Base-by-base conservation (phyloP, 768 basidiomycete species). In the Butyriboletus loyo region DNA sequence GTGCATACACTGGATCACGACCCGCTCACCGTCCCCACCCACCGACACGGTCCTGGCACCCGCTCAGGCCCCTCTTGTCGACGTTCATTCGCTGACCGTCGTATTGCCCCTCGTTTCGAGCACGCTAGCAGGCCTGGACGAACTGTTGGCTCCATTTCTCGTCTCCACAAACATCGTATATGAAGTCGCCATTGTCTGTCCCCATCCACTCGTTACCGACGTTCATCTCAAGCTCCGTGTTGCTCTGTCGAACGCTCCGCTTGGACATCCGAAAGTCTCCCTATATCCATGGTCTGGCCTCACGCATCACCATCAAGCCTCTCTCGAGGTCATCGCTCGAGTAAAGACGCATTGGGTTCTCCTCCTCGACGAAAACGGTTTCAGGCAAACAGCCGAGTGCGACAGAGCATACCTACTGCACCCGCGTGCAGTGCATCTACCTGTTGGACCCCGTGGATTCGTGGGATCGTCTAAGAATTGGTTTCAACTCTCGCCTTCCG, bases 281-380 rank as follows among this genome's bases (percentile, higher is more conserved):
- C 50, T 83, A 7, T 59, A 66, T 30, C 63, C 72, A 11, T 73
- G 70, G 57, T 59, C 52, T 48, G 31, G 59, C 46, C 38, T 57
- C 56, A 30, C 30, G 59, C 25, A 63, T 61, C 52, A 61, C 43
- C 35, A 56, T 43, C 50, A 49, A 50, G 35, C 74, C 59, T 22
- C 59, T 66, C 34, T 85, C n/a, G 64, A 66, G 24, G 65, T 68
- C 24, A 69, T 74, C 28, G 57, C 71, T 6, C 73, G 72, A 27
- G 68, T 73, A 24, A 68, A 75, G 13, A 77, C 80, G 0, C 72
- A 77, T 24, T 80, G 79, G 75, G 60, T 80, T 9, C 73, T 87
- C 13, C 46, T 86, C 8, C 68, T 85, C 49, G 80, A 81, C 49
- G 71, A 79, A 42, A 50, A 58, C 39, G 83, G 77, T 9, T 55